Conservation (phyloP, 257 asterid species). For the Vinca minor region DNA sequence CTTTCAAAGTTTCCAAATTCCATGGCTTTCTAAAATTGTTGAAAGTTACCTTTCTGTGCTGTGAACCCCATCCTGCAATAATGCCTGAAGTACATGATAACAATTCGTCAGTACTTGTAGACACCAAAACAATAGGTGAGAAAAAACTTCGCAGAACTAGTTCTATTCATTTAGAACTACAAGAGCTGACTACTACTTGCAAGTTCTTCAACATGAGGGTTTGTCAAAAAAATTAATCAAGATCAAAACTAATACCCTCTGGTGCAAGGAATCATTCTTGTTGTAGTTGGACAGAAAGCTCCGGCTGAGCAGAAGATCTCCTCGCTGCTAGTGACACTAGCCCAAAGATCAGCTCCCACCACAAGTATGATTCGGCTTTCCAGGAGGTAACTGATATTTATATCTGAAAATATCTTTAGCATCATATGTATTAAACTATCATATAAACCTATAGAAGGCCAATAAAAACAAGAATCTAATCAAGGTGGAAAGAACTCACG, state of each 20-base stretch:
- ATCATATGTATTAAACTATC: conserved; percentile 30
- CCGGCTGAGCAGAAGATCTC: conserved; percentile 89
- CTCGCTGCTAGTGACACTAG: conserved; percentile 53
- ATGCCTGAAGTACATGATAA: conserved; percentile 46
- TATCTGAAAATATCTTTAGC: conserved; percentile 52
- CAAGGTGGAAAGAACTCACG: conserved; percentile 56
- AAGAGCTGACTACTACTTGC: not conserved
- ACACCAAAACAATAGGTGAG: not conserved
- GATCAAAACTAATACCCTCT: conserved; percentile 47
- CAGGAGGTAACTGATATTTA: conserved; percentile 75
- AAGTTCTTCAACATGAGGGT: not conserved
- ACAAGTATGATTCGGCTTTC: conserved; percentile 67
- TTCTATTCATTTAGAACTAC: not conserved
- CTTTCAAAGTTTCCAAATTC: not conserved
- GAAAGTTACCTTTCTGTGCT: conserved; percentile 47
- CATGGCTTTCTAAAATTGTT: not conserved
- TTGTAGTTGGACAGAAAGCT: conserved; percentile 81
- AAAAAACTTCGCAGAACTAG: not conserved
- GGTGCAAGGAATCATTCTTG: conserved; percentile 48
- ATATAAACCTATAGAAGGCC: conserved; percentile 17
- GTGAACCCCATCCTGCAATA: conserved; percentile 89
- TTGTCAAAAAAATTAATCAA: conserved; percentile 10
- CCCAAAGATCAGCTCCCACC: conserved; percentile 98
- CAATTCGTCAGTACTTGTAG: not conserved
- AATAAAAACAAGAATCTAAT: conserved; percentile 15